Conservation (phyloP, 169 alveolate species). For the Eimeria acervulina region DNA sequence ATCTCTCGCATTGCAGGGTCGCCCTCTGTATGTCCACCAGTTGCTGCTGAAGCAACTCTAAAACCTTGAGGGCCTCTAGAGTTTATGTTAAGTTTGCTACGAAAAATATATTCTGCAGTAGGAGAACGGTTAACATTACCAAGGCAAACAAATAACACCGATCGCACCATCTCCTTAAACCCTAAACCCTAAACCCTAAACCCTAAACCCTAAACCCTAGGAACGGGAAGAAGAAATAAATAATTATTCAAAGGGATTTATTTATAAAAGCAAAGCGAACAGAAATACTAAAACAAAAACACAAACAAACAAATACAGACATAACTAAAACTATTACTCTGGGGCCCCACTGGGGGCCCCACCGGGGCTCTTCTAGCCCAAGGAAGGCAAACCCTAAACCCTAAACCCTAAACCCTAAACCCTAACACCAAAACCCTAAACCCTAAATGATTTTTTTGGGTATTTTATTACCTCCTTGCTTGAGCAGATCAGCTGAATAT, state of each 20-base stretch:
- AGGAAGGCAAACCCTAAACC: slow-evolving; percentile 1
- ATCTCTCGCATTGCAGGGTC: slow-evolving; percentile 67
- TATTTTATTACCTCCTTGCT: not conserved
- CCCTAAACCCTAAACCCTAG: not conserved
- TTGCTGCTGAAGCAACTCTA: slow-evolving; percentile 24
- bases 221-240: not conserved
- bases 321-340: not conserved
- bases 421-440: not conserved
- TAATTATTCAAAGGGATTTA: not conserved
- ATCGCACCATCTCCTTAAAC: slow-evolving; percentile 56
- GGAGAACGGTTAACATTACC: slow-evolving; percentile 63
- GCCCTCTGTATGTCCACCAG: slow-evolving; percentile 59
- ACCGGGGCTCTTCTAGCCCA: not conserved
- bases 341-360: slow-evolving; percentile 25
- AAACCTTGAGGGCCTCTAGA: not conserved
- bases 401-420: slow-evolving; percentile 60
- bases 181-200: slow-evolving; percentile 26
- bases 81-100: not conserved
- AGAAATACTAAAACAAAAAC: too few species aligned
- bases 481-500: not conserved
- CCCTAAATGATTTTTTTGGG: not conserved
- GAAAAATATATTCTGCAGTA: slow-evolving; percentile 48
- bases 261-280: too few species aligned
- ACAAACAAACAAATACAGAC: not conserved
- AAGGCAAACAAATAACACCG: slow-evolving; percentile 49